Evolutionary conservation across 2,329 filamentous ascomycete genomes (phyloP), one percentile per base, ranked within the genome.

Genomic region (Metarhizium rileyi): DNA sequence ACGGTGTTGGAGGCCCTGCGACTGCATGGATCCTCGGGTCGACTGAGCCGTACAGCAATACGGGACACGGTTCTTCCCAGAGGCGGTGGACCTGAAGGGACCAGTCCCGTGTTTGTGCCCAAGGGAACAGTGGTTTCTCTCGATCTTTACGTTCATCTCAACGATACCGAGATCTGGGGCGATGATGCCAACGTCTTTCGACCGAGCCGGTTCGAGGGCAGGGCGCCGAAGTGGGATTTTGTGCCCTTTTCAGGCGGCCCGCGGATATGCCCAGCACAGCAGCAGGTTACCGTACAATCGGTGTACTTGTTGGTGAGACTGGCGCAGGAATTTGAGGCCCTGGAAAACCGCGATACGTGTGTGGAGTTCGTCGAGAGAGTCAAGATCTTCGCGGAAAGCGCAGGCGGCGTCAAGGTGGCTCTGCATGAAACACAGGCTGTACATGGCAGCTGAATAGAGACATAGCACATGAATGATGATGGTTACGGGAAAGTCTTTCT

Each of bases 241-340:
- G 46, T 51, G 3, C 46, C 50, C 7, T 51, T 51, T 30, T 51
- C 50, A 4, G 50, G 50, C 16, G 50, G 50, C 14, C 50, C 50
- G 14, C 49, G 50, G 26, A 49, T 52, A 22, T 51, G 50, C 12
- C 50, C 50, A 5, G 50, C 50, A 30, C 46, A 48, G n/a, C 50
- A 51, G 22, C 50, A 51, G 20, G 42, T 49, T 26, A 48, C 49
- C 6, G 44, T 47, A 2, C 50, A 52, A 30, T 49, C 46, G 9
- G 43, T 52, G 5, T 49, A 49, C 44, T 20, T 52, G 20, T 40
- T 52, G 20, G 44, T 47, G n/a, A 49, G 50, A 30, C 20, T 52
- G 41, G 47, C 26, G 16, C 26, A 40, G 38, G 41, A 27, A n/a
- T 49, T 49, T 20, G 50, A 48, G 22, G 18, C 8, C 22, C 22